Base-by-base conservation (phyloP, 163 green algal genomes). In the Coccomyxa subellipsoidea region DNA sequence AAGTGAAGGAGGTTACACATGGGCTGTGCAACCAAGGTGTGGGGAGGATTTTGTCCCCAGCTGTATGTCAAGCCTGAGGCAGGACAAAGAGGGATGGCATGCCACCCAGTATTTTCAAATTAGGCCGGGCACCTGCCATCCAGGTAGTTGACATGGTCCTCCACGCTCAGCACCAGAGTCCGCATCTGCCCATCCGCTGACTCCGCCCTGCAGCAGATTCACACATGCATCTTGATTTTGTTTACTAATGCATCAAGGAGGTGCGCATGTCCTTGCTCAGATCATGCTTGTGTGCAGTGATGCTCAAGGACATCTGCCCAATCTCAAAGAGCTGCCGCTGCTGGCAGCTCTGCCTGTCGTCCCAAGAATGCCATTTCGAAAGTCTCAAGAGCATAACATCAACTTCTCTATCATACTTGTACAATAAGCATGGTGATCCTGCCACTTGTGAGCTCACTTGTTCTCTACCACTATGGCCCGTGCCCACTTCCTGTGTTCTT, bases 131-230 rank as follows among this genome's bases (percentile, higher is more conserved):
- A 53, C 72, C 59, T 69, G 38, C 31, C 76, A 36, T 35, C 59
- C 66, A 37, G 47, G 29, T 37, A 54, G 31, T 36, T 84, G 25
- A 92, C 88, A 37, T 80, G 81, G 66, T 92, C 88, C 39, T 89
- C 88, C 15, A 93, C 84, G 10, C 76, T 86, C 3, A 92, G 76
- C 35, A 87, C 80, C 54, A 92, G 78, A 15, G 87, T 86, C 21
- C 88, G 80, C 53, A 89, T 73, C 5, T 36, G 83, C 39, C 88
- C 88, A 69, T 92, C 89, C 4, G 69, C 86, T 7, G 83, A 90
- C 0, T 82, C 87, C 31, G 83, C 84, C 69, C 83, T 92, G 85
- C 59, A 78, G 21, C n/a, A 73, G 66, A 59, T 2, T 27, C n/a
- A n/a, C n/a, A n/a, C n/a, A n/a, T n/a, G n/a, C n/a, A n/a, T n/a